Base-by-base conservation (phyloP, 2,329 filamentous ascomycete genomes). In the Beauveria scarabaeidicola region DNA sequence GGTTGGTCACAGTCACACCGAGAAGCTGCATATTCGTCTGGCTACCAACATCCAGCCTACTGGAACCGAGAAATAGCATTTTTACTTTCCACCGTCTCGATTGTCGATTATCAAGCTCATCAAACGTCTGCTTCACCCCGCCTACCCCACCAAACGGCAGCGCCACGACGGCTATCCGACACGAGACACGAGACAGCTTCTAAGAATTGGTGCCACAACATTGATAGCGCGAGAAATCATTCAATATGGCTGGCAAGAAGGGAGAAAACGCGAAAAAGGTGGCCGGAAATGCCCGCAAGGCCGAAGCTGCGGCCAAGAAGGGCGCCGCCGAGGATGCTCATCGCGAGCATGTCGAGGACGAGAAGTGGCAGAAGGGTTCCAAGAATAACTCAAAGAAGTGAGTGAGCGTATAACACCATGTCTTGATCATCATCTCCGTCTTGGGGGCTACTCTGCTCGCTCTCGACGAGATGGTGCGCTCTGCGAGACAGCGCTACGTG, bases 341-440 rank as follows among this genome's bases (percentile, higher is more conserved):
- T 74, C 82, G 79, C 58, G 84, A 84, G 5, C 82, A 78, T 3
- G 84, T 74, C 29, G 93, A 97, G 68, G 82, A 86, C 5, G 80
- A 82, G 58, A 80, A 96, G 67, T 99, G 94, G 94, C 68, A 80
- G 11, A 91, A 94, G 75, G 94, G 94, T 44, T 73, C 90, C 58
- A 99, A 97, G 78, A 88, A 81, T 66, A 90, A 78, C 68, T 78
- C 87, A 46, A 99, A 96, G 78, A 96, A 95, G 91, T 96, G 76
- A 73, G 85, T 57, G 5, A 19, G 3, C 44, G 19, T 32, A 11
- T 11, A 32, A 32, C 29, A 32, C 29, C 11, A 10, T 32, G 11
- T 32, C 4, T 32, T 13, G 1, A 32, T 5, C 10, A 32, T 13
- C 29, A 32, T 13, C 1, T 13, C 11, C 11, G 4, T 32, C 11